Base-by-base conservation (phyloP, 208 protist genomes). In the Angomonas ambiguus region DNA sequence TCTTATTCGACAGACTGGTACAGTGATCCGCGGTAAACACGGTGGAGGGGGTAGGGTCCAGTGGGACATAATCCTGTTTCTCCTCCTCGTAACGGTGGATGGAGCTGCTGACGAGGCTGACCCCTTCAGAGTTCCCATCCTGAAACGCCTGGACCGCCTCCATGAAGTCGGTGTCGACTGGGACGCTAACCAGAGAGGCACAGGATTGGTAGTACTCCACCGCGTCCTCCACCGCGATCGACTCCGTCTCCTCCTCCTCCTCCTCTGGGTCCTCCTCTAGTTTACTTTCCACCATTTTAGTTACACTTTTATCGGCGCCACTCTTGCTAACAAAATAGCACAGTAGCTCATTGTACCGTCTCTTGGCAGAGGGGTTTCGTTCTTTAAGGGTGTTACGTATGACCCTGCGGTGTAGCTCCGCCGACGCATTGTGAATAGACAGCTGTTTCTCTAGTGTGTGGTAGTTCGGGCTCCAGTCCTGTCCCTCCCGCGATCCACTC, bases 141-240 rank as follows among this genome's bases (percentile, higher is more conserved):
- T 74, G 58, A 31, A 49, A 68, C 24, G 35, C 38, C 49, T 62
- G 35, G 24, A 77, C 57, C 5, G 67, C 63, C 11, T 69, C 62
- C 0, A 41, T 28, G 16, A 79, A 62, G 1, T 41, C 38, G 1
- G 42, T 32, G 33, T 49, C 62, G 3, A 70, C 24, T 18, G 18
- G 51, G 34, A 62, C 31, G 11, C 59, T 31, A 22, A 78, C 56
- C 35, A 76, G n/a, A 1, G 66, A 49, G 51, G 71, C 74, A 59
- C 77, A 82, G 38, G 67, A 55, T 42, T 59, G n/a, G 55, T 78
- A 82, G 51, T 69, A 59, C 53, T 59, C 24, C 6, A 22, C 25
- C 27, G 30, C 27, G 27, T 34, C 53, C 53, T 59, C 53, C 0
- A 10, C 31, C 24, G 72, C 73, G 16, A 73, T 45, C 22, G 51